Base-by-base conservation (phyloP, 345 rosid species). In the Ceriops zippeliana region DNA sequence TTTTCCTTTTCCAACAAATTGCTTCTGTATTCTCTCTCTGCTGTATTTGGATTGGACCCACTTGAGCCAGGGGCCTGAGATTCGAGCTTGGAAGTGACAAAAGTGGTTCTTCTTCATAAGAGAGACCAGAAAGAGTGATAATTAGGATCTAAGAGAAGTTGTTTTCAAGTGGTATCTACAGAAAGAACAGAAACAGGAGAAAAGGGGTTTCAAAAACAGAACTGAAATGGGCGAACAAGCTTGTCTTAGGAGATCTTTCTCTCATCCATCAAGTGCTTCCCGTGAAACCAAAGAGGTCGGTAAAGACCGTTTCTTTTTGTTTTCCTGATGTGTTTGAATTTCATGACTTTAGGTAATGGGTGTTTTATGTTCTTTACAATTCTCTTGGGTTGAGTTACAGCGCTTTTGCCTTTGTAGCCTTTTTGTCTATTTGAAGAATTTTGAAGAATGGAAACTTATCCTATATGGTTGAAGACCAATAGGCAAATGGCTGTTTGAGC, bases 151-250 rank as follows among this genome's bases (percentile, higher is more conserved):
- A 24, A 24, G 28, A 27, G 10, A 56, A 56, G 59, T 13, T 24
- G 5, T 56, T 24, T 15, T 28, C 26, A 21, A 1, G 16, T 56
- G 1, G 6, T 56, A 24, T 56, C 28, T 49, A n/a, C 15, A 28
- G 38, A 32, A 53, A 32, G 60, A 53, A 66, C 59, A 30, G 20
- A 32, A 34, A 24, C 59, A 5, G 46, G 13, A 13, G 53, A 49
- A 13, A 58, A 24, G 32, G 68, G 69, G 42, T 57, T 70, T 51
- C 24, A 58, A 58, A 42, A 42, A 32, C 26, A 35, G 53, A 21
- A 53, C 34, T 62, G 54, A 73, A 75, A 91, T 93, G 98, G 98
- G 88, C 54, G 98, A 93, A 61, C 78, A 95, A 60, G 73, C 89
- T 71, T 83, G 86, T 76, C 88, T 91, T 31, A 56, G 69, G 79